Base-by-base conservation (phyloP, 2,329 filamentous ascomycete genomes). In the Aschersonia sp. region DNA sequence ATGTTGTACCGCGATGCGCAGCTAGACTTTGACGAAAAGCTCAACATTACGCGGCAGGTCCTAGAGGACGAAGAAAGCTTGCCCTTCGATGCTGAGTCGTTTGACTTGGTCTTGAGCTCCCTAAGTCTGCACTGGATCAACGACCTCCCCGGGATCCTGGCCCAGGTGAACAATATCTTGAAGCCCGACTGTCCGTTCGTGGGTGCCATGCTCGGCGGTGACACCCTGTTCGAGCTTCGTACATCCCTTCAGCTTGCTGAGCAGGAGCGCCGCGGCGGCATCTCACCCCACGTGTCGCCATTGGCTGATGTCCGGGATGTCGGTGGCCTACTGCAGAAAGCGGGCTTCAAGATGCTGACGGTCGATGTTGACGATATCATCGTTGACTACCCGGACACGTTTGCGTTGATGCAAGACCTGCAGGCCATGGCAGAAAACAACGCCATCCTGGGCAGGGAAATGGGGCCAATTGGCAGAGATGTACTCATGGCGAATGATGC, bases 311-410 rank as follows among this genome's bases (percentile, higher is more conserved):
- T 96, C 7, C 77, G 85, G 20, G 94, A 98, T 60, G 78, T 97
- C 1, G 92, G 92, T 2, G 89, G 89, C 2, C 68, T 98, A 47
- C 68, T 98, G 52, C 85, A 86, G 55, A 82, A 83, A 52, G 86
- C 91, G 1, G 89, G 89, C 20, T 98, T 97, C 71, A 94, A 89
- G 65, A 84, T 98, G 71, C 72, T 97, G 56, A 98, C 94, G 0
- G 89, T 98, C 1, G 92, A 98, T 58, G 83, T 98, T 10, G 94
- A 98, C 65, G 92, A 98, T 65, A 94, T 98, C 46, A 80, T 97
- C 31, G 88, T 98, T 31, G 89, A 95, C 62, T 98, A 89, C 60
- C 92, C 92, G 0, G 80, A 91, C 65, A 84, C 77, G 0, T 95
- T 95, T 67, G 80, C 88, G 1, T 70, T 98, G 48, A 95, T 98